A percentile compares a stretch with the other conserved stretches of the same genome.
Conservation (phyloP, 192 early-diverging fungal species). For the Diversispora epigaea region DNA sequence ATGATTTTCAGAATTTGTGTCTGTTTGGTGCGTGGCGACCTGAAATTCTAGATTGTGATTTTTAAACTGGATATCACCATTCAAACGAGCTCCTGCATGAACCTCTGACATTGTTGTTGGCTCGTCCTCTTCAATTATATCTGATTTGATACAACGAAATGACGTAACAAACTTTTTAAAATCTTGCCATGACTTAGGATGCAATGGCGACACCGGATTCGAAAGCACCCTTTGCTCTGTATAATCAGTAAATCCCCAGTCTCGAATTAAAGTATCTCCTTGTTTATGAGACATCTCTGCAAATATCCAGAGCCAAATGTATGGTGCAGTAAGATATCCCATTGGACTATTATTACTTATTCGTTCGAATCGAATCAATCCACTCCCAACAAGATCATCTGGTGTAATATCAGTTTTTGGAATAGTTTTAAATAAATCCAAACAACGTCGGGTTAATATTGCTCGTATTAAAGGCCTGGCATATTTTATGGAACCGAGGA, state of each 20-base stretch:
- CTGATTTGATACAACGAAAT: slow-evolving; percentile 21
- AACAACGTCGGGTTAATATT: background rate
- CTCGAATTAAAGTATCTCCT: slow-evolving; percentile 20
- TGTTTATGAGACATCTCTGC: slow-evolving; percentile 25
- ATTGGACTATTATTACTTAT: background rate
- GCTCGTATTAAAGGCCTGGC: background rate
- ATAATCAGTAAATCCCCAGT: slow-evolving; percentile 5
- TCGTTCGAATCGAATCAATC: slow-evolving; percentile 14
- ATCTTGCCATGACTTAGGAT: slow-evolving; percentile 3
- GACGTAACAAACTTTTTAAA: slow-evolving; percentile 5
- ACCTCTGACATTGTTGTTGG: slow-evolving; percentile 23
- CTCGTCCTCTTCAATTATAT: slow-evolving; percentile 6
- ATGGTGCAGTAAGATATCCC: slow-evolving; percentile 36
- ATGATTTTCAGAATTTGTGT: slow-evolving; percentile 28
- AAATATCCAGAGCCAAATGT: slow-evolving; percentile 42
- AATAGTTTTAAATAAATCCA: background rate
- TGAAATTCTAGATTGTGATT: slow-evolving; percentile 17
- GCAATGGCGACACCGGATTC: background rate
- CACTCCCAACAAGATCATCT: background rate
- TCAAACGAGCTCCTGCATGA: slow-evolving; percentile 23
- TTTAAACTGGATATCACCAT: slow-evolving; percentile 6
- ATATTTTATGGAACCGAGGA: background rate
- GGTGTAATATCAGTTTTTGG: background rate
- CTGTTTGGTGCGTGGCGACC: slow-evolving; percentile 13
- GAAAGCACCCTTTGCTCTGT: background rate